Percentiles rank a stretch among this genome's conserved stretches.
phyloP scores from a whole-genome alignment of 2,329 filamentous ascomycete genomes.

The Kalaharituber pfeilii region DNA sequence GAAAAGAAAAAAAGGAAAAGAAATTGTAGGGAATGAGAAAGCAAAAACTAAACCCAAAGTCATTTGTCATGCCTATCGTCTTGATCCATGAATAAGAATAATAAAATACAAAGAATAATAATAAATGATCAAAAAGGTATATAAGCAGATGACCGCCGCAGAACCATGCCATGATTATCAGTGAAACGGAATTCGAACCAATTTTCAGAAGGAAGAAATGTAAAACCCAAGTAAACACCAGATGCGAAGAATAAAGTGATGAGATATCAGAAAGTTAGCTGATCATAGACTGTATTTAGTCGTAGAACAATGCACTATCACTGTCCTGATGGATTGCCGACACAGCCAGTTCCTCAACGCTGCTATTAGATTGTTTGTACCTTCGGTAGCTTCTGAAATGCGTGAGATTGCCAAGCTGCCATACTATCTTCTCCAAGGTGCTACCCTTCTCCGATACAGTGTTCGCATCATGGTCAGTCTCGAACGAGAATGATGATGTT shows the following conservation, averaged over 20 bases:
- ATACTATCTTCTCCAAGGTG: slow-evolving; percentile 19
- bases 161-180: background rate
- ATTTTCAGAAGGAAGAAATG: background rate
- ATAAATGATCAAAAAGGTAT: background rate
- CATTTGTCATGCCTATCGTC: background rate
- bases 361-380: slow-evolving; percentile 6
- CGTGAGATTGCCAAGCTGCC: slow-evolving; percentile 14
- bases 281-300: background rate
- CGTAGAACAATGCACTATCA: background rate
- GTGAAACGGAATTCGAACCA: too few relatives aligned
- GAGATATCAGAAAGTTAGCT: background rate
- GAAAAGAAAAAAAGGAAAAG: slow-evolving; percentile 3
- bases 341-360: slow-evolving; percentile 5
- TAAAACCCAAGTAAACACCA: background rate
- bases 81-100: background rate
- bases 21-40: background rate
- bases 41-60: background rate
- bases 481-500: slow-evolving; percentile 5
- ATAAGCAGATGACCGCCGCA: background rate
- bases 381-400: slow-evolving; percentile 8
- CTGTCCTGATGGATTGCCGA: background rate
- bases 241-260: background rate
- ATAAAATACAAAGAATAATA: background rate
- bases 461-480: slow-evolving; percentile 8
- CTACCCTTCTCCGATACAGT: slow-evolving; percentile 10